phyloP scores from a whole-genome alignment of 768 basidiomycete species.

The Suillus lakei region DNA sequence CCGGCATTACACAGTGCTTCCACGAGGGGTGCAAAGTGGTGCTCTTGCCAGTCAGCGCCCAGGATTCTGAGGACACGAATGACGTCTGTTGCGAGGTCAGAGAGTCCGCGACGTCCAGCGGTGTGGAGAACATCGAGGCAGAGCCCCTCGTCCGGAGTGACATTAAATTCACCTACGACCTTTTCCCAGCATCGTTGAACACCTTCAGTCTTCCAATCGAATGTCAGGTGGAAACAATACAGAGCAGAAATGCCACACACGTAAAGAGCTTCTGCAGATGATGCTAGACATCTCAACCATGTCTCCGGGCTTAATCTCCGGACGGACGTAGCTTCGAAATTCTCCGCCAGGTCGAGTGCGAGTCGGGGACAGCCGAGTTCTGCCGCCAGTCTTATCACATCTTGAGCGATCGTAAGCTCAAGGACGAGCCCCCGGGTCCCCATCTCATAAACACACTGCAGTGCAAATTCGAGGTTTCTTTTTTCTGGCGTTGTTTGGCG shows the following conservation, averaged over 20 bases:
- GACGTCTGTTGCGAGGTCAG: conserved; percentile 70
- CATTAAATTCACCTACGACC: conserved; percentile 52
- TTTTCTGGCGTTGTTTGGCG: conserved; percentile 44
- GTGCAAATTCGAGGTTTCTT: conserved; percentile 64
- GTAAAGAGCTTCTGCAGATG: conserved; percentile 67
- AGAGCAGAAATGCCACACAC: conserved; percentile 51
- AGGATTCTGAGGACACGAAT: conserved; percentile 57
- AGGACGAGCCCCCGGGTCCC: conserved; percentile 53
- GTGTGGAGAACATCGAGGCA: conserved; percentile 72
- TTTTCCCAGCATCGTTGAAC: conserved; percentile 65
- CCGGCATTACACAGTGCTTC: conserved; percentile 69
- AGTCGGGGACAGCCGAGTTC: conserved; percentile 60
- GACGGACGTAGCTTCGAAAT: conserved; percentile 60
- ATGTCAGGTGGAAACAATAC: conserved; percentile 1
- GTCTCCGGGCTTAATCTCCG: conserved; percentile 55
- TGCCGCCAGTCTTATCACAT: conserved; percentile 59
- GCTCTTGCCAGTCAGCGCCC: conserved; percentile 58
- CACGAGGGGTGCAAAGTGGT: conserved; percentile 79
- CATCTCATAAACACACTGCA: conserved; percentile 68
- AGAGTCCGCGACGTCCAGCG: conserved; percentile 73
- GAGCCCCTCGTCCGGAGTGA: conserved; percentile 76
- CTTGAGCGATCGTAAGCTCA: conserved; percentile 51
- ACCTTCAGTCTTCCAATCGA: conserved; percentile 61
- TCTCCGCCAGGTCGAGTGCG: conserved; percentile 70
- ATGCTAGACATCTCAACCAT: conserved; percentile 71